phyloP scores from a whole-genome alignment of 2,329 filamentous ascomycete genomes.

The Hypoxylon sp. region DNA sequence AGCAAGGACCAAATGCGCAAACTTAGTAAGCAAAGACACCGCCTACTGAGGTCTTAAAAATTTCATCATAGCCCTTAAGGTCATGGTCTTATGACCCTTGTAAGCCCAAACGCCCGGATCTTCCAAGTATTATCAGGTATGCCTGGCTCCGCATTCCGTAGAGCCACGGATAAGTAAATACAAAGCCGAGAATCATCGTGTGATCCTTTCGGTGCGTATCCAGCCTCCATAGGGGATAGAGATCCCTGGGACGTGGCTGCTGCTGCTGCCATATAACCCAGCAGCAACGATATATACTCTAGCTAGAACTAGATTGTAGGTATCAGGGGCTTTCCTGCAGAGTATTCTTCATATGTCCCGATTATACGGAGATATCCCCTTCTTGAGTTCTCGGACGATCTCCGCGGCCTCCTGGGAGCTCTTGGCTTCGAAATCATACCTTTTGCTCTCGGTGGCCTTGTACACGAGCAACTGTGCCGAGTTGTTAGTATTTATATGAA shows the following conservation, averaged over 20 bases:
- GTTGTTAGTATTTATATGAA: constrained; percentile 17
- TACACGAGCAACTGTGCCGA: constrained; percentile 73
- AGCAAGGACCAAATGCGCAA: neutral
- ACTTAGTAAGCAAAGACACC: neutral
- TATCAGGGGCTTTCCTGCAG: constrained; percentile 2
- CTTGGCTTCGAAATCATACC: constrained; percentile 87
- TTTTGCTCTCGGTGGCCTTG: constrained; percentile 79
- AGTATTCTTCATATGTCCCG: constrained; percentile 42
- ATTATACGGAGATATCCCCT: constrained; percentile 74
- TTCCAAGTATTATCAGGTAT: neutral
- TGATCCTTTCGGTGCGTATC: neutral
- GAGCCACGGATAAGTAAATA: constrained; percentile 5
- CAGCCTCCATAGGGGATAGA: neutral
- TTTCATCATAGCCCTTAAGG: constrained; percentile 3
- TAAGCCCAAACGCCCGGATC: neutral
- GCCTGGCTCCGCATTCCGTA: neutral
- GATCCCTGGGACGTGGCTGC: constrained; percentile 8
- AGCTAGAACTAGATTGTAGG: constrained; percentile 9
- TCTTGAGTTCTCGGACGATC: constrained; percentile 83
- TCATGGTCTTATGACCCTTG: constrained; percentile 4
- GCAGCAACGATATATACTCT: constrained; percentile 5
- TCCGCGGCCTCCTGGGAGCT: constrained; percentile 78
- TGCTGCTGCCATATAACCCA: constrained; percentile 17
- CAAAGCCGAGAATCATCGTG: neutral
- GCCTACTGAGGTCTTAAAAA: neutral